Percentiles rank a stretch among this genome's conserved stretches.
These are phyloP conservation scores for Fagopyrum homotropicum DNA, from an alignment of 148 eudicot genomes.

Conservation along the genomic window DNA sequence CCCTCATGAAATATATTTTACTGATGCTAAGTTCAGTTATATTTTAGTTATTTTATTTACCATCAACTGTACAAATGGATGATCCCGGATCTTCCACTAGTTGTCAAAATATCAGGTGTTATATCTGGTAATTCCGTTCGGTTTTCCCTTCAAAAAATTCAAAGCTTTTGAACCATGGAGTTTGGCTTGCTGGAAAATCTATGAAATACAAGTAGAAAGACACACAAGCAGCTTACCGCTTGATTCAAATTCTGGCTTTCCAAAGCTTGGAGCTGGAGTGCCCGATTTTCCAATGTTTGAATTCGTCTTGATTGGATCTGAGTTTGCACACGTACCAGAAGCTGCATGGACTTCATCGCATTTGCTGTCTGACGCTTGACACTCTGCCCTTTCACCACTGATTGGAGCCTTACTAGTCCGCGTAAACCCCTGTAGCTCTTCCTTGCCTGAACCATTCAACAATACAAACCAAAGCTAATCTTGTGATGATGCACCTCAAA, in stretches of 20 bases:
- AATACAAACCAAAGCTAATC: neutral
- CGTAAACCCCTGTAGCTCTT: slow-evolving; percentile 67
- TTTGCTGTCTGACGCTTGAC: slow-evolving; percentile 80
- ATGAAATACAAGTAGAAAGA: neutral
- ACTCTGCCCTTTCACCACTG: slow-evolving; percentile 80
- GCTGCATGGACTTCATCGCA: slow-evolving; percentile 89
- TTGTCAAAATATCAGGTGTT: neutral
- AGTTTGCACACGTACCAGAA: slow-evolving; percentile 80
- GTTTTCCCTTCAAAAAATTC: neutral
- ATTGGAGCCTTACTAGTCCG: slow-evolving; percentile 90
- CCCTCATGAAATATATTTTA: neutral
- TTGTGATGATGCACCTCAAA: neutral
- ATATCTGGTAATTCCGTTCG: neutral
- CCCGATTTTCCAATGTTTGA: slow-evolving; percentile 83
- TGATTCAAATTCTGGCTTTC: slow-evolving; percentile 26
- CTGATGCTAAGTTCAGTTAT: neutral
- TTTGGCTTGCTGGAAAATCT: neutral
- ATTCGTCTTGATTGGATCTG: slow-evolving; percentile 84
- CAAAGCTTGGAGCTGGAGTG: slow-evolving; percentile 46
- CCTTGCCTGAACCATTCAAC: slow-evolving; percentile 52
- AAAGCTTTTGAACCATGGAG: neutral
- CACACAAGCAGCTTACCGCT: slow-evolving; percentile 15
- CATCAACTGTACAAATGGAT: neutral
- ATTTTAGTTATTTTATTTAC: neutral
- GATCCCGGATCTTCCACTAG: neutral